Conservation (phyloP, 2,329 filamentous ascomycete species). For the Gremmenia infestans region DNA sequence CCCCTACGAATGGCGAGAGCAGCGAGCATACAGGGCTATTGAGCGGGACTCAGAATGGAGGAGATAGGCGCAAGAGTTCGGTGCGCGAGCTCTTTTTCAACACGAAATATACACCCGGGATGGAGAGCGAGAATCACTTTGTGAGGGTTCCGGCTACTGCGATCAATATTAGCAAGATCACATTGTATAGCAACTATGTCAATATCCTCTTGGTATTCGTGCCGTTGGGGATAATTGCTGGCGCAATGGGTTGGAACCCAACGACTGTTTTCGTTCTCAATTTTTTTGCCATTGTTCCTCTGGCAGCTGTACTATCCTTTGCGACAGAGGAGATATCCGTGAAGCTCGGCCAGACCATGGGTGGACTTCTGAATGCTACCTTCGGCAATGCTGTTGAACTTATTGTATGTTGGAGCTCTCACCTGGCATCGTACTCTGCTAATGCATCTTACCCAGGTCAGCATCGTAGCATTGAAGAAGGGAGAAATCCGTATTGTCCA, state of each 20-base stretch:
- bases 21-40: constrained; percentile 26
- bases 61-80: constrained; percentile 9
- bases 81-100: constrained; percentile 25
- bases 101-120: constrained; percentile 25
- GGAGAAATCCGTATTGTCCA: constrained; percentile 92
- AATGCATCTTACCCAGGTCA: constrained; percentile 55
- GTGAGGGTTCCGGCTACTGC: constrained; percentile 25
- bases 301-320: constrained; percentile 41
- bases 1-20: constrained; percentile 16
- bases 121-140: constrained; percentile 26
- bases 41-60: constrained; percentile 18
- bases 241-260: constrained; percentile 44
- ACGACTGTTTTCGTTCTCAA: constrained; percentile 53
- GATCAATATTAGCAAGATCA: constrained; percentile 29
- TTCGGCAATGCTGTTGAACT: constrained; percentile 51
- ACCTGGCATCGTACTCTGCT: neutral
- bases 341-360: constrained; percentile 53
- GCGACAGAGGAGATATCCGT: constrained; percentile 36
- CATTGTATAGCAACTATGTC: constrained; percentile 44
- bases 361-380: constrained; percentile 48
- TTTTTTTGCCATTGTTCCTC: constrained; percentile 56
- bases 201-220: constrained; percentile 76
- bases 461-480: constrained; percentile 81
- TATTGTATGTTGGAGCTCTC: constrained; percentile 36
- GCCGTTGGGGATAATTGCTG: constrained; percentile 69